Base-by-base conservation (phyloP, 352 stramenopile species). In the Globisporangium solare region DNA sequence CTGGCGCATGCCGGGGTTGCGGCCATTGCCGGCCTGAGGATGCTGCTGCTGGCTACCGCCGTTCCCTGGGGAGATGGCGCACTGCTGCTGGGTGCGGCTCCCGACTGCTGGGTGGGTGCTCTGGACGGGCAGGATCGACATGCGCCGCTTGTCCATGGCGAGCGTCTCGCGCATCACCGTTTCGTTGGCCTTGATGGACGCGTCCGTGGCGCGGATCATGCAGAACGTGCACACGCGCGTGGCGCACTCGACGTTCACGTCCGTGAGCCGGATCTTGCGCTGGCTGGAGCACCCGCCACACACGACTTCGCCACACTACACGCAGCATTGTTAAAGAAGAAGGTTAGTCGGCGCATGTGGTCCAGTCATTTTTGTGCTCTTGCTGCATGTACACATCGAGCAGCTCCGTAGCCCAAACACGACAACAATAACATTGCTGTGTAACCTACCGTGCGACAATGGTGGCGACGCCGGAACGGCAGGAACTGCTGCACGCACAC, bases 401-500 rank as follows among this genome's bases (percentile, higher is more conserved):
- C 27, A 35, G 27, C 27, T 35, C 27, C 5, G 5, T 8, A 47
- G 42, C 1, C 47, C n/a, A 40, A 42, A 24, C 37, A 55, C 7
- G 27, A 35, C 27, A 35, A 35, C 27, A 35, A 35, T 10, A 35
- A 7, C 10, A 10, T 35, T 35, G 27, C 10, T 43, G 10, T 13
- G 39, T 43, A 43, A 66, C 61, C 21, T 43, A 79, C 70, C 57
- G 83, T 90, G 51, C 83, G 80, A 50, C 83, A 92, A 63, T 92
- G 83, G 51, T 90, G 80, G 40, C 83, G 78, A 15, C 80, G 76
- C 17, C 80, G 80, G 47, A 92, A 89, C 8, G 83, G 74, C 37
- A 89, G 63, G 64, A 92, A 93, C 54, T 89, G 80, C 75, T 89
- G 79, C 31, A 91, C 68, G 60, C 83, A 93, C 42, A 90, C 74